These are phyloP conservation scores for Puccinia horiana DNA, from an alignment of 1,284 basidiomycete species.

Conservation along the genomic window DNA sequence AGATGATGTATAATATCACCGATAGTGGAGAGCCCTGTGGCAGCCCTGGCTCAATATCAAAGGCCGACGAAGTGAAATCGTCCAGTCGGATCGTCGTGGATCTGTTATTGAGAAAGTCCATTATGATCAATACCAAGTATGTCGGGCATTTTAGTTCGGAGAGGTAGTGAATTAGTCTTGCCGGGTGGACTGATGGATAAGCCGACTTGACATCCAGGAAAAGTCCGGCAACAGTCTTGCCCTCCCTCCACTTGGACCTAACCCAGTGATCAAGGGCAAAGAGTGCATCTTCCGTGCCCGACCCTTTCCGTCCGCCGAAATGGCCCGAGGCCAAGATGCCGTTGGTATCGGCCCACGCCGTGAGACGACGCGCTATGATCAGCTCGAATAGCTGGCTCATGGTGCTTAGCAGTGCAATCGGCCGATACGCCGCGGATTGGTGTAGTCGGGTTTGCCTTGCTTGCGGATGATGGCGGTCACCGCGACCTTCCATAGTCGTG, in stretches of 20 bases:
- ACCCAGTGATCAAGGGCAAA: not conserved
- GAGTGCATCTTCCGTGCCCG: conserved; percentile 3
- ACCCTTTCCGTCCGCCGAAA: not conserved
- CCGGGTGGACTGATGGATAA: conserved; percentile 15
- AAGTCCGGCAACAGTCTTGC: not conserved
- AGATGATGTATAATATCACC: conserved; percentile 18
- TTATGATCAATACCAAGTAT: not conserved
- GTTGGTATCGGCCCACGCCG: not conserved
- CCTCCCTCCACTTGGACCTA: not conserved
- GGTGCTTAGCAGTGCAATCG: conserved; percentile 13
- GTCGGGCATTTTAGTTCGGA: not conserved
- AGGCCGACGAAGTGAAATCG: not conserved
- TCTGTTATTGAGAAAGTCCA: not conserved
- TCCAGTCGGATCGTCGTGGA: not conserved
- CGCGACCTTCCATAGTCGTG: not conserved
- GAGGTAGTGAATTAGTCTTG: not conserved
- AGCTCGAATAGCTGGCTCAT: conserved; percentile 11
- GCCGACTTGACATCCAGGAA: conserved; percentile 32
- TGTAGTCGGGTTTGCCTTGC: too few species aligned
- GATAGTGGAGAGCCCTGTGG: conserved; percentile 15
- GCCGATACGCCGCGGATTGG: not conserved
- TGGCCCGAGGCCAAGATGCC: not conserved
- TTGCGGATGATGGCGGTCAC: too few species aligned
- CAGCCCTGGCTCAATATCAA: not conserved
- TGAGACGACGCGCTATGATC: not conserved